Evolutionary conservation across 768 basidiomycete species (phyloP), one percentile per base, ranked within the genome.

Genomic region (Auriscalpium vulgare): DNA sequence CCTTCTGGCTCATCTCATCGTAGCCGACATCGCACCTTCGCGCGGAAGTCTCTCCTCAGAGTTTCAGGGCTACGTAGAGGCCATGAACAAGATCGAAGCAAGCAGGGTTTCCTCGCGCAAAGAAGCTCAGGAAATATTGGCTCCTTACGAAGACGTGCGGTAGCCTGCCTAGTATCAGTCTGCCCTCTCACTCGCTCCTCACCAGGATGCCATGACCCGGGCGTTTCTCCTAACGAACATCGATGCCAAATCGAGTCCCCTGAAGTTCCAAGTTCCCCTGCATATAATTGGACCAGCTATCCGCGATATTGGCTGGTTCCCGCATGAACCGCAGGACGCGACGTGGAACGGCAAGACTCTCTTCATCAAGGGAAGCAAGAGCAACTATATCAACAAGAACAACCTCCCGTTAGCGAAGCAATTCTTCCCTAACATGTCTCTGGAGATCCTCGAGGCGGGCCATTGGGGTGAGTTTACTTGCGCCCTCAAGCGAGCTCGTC

Each of bases 221-320:
- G 84, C 90, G 50, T 97, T 94, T 72, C 75, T 97, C 19, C 73
- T 95, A 37, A 95, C 94, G 11, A 97, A 97, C 70, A 74, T 93
- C 19, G 67, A 79, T 17, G 68, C 78, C 35, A 68, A 72, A 2
- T 55, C 47, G 54, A 57, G 65, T 54, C 68, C 72, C 7, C 70
- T 84, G n/a, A 76, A 75, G 54, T 95, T 95, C 69, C 80, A 82
- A 11, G 74, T 95, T 35, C 91, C 94, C 0, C 68, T 95, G 10
- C 73, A 80, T 11, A 81, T 87, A 51, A 71, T 95, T 19, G 73
- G 74, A 3, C 71, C 76, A 7, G 75, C 82, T 0, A 78, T 94
- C n/a, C 65, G 72, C 0, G 76, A 80, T n/a, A 74, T 95, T 3
- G 93, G 89, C 9, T 77, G 78, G 7, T 95, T 97, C 66, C 91